Evolutionary conservation across 495 filamentous ascomycete genomes (phyloP).

Genomic region (Ascodesmis nigricans): DNA sequence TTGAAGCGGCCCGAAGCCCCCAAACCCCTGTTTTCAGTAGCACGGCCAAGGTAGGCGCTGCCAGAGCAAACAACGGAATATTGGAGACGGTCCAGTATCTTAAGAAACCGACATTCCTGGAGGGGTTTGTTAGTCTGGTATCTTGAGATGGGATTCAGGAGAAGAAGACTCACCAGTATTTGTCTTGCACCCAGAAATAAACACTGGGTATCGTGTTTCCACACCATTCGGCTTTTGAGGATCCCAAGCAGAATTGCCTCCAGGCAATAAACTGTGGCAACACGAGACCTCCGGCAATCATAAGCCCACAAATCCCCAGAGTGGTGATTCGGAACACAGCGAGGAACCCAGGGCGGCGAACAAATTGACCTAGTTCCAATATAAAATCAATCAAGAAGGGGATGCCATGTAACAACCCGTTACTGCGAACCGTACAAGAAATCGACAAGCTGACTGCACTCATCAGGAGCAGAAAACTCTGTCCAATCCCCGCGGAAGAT

Average conservation of each 20-base stretch:
- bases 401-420: conserved; percentile 67
- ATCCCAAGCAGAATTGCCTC: conserved; percentile 38
- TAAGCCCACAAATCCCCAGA: conserved; percentile 40
- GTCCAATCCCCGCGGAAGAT: conserved; percentile 3
- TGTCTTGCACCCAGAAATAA: conserved; percentile 66
- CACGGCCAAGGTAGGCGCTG: conserved; percentile 53
- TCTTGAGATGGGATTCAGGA: too few species aligned
- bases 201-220: conserved; percentile 48
- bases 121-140: background rate
- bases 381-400: conserved; percentile 38
- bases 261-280: conserved; percentile 62
- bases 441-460: conserved; percentile 30
- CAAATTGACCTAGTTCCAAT: conserved; percentile 2
- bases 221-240: conserved; percentile 40
- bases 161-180: conserved; percentile 53
- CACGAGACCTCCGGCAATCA: conserved; percentile 41
- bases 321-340: conserved; percentile 28
- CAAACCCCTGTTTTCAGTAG: conserved; percentile 37
- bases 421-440: conserved; percentile 58
- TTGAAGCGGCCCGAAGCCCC: conserved; percentile 16
- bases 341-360: conserved; percentile 14
- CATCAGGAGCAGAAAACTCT: conserved; percentile 6
- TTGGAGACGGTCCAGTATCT: conserved; percentile 80
- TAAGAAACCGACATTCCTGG: conserved; percentile 67
- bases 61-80: conserved; percentile 68